Evolutionary conservation across 441 rosid genomes (phyloP).

Genomic region (Populus hybrid): DNA sequence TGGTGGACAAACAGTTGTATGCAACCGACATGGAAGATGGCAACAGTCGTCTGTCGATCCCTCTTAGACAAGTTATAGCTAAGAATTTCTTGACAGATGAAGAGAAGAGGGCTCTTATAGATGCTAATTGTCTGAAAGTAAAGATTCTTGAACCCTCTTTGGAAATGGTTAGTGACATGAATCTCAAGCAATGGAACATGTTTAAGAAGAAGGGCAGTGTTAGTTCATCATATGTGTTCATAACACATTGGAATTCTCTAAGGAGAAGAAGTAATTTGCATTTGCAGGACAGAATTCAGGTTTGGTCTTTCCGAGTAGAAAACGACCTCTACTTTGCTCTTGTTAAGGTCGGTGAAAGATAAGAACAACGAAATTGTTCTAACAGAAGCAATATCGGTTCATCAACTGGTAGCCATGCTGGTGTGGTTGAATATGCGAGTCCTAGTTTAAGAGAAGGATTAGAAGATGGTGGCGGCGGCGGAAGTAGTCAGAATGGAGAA

Average conservation of each 20-base stretch:
- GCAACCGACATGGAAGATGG: not conserved
- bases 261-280: not conserved
- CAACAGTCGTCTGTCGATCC: not conserved
- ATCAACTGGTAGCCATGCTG: no score
- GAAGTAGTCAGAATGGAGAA: no score
- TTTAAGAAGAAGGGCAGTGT: not conserved
- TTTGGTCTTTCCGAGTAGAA: slow-evolving; percentile 4
- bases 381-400: not conserved
- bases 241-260: not conserved
- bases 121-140: not conserved
- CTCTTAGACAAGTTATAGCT: not conserved
- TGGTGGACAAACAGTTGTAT: not conserved
- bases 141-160: not conserved
- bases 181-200: not conserved
- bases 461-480: no score
- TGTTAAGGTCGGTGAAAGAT: not conserved
- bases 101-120: not conserved
- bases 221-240: not conserved
- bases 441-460: no score
- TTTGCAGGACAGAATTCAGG: not conserved
- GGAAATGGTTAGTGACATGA: not conserved
- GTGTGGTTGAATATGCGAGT: no score
- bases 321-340: not conserved
- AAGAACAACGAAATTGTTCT: not conserved
- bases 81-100: not conserved